Base-by-base conservation (phyloP, 2,329 filamentous ascomycete genomes). In the Nemania abortiva region DNA sequence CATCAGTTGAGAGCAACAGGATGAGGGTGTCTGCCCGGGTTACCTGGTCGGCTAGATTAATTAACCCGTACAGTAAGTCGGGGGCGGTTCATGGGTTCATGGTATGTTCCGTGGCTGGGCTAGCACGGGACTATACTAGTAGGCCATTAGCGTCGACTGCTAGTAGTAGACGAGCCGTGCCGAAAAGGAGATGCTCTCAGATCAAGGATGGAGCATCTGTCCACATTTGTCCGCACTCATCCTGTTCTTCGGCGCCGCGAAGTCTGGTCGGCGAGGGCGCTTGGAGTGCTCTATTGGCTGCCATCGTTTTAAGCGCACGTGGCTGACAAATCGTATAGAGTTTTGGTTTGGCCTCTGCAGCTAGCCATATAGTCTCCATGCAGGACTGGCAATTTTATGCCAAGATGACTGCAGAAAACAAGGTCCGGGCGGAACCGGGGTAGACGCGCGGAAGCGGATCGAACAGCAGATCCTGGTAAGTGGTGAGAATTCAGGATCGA, bases 381-480 rank as follows among this genome's bases (percentile, higher is more conserved):
- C 39, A 42, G 39, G 9, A 42, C 39, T 42, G 39, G 39, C 39
- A 42, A 42, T 42, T 15, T 42, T 42, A 42, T 42, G 39, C 39
- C 39, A 42, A 42, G 39, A 42, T 42, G 39, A 42, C 39, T 42
- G 39, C 39, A 42, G 39, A 42, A 37, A 42, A 42, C 39, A 42
- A 42, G 39, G 39, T 18, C 39, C 13, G 39, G 39, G 39, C 39
- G 39, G 39, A 42, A 42, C 39, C 18, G 39, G 39, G 39, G 39
- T 42, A 42, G 39, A 42, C 39, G 39, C 39, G 39, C 39, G 39
- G 39, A 42, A 42, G 39, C 39, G 39, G 39, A 42, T 42, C 11
- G 11, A 42, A 18, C 13, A 18, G 6, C 39, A 42, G 13, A 42
- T 13, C 39, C 39, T 42, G 39, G 39, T 42, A 42, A 42, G 39